Base-by-base conservation (phyloP, 2,329 filamentous ascomycete genomes). In the Fusarium longipes region DNA sequence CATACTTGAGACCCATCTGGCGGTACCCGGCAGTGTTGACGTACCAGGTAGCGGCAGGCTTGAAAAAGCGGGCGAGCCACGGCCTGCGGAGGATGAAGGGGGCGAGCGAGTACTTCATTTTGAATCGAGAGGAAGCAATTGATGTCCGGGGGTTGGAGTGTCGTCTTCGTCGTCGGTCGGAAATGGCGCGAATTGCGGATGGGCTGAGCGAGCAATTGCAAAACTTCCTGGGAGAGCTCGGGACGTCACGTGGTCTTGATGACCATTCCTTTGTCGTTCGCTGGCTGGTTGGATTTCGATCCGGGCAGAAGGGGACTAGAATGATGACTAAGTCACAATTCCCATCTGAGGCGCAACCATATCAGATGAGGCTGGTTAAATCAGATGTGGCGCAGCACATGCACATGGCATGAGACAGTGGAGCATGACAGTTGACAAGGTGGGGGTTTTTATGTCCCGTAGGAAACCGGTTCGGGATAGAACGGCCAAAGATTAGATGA, bases 41-140 rank as follows among this genome's bases (percentile, higher is more conserved):
- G 84, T 98, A 98, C 93, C 93, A 97, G 77, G 89, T 87, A 81
- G 94, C 88, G 70, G 97, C 78, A 71, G 96, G 96, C 84, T 84
- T 88, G 81, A 98, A 83, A 83, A 91, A 63, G 69, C 78, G 89
- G 81, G 85, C 83, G 77, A 98, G 88, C 92, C 92, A 97, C 73
- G 95, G 94, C 77, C 93, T 90, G 85, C 91, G 91, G 78, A 89
- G 78, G 78, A 97, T 87, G 78, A 89, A 94, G 74, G 88, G 91
- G 76, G 91, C 87, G 81, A 86, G 77, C 85, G 90, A 88, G 77
- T 88, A 86, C 79, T 89, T 90, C 90, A 93, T 91, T 79, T 77
- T 87, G 30, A 27, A 48, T 48, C 40, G 50, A 44, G 49, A 70
- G 70, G 63, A 66, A 64, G 67, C 51, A 71, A 74, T 74, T 75